These are phyloP conservation scores for Diaporthe sp. DNA, from an alignment of 2,329 filamentous ascomycete species.

Conservation along the genomic window DNA sequence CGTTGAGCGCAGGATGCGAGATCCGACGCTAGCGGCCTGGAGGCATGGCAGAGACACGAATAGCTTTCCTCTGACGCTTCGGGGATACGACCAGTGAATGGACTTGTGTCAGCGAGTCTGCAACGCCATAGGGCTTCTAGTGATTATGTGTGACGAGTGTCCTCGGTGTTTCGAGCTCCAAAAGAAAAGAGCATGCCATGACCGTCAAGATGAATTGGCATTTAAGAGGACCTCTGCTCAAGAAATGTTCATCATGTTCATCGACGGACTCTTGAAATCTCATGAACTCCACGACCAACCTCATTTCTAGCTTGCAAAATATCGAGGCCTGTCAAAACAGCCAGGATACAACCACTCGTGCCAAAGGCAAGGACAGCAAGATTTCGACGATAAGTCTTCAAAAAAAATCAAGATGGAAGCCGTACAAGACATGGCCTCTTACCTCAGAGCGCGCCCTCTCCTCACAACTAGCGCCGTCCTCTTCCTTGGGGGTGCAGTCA, in stretches of 20 bases:
- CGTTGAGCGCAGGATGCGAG: not conserved
- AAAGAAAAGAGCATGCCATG: not conserved
- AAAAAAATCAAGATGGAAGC: slow-evolving; percentile 3
- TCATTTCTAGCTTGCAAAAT: not conserved
- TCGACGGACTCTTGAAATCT: not conserved
- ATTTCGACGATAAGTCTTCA: not conserved
- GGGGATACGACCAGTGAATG: not conserved
- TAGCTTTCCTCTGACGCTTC: not conserved
- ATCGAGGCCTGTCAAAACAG: not conserved
- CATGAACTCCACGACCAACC: too few species aligned
- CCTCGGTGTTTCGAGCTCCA: slow-evolving; percentile 26
- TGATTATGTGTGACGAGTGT: not conserved
- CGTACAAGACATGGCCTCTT: not conserved
- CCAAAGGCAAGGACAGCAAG: not conserved
- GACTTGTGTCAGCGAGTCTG: not conserved
- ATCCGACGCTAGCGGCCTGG: slow-evolving; percentile 3
- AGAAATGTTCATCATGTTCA: not conserved
- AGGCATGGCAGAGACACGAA: too few species aligned
- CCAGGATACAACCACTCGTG: not conserved
- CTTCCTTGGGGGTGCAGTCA: slow-evolving; percentile 10
- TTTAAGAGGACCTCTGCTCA: not conserved
- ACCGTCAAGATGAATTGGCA: not conserved
- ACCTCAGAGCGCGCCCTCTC: not conserved
- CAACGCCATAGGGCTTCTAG: not conserved
- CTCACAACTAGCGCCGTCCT: slow-evolving; percentile 2